Conservation (phyloP, 768 basidiomycete species). For the Amanita brunnescens region DNA sequence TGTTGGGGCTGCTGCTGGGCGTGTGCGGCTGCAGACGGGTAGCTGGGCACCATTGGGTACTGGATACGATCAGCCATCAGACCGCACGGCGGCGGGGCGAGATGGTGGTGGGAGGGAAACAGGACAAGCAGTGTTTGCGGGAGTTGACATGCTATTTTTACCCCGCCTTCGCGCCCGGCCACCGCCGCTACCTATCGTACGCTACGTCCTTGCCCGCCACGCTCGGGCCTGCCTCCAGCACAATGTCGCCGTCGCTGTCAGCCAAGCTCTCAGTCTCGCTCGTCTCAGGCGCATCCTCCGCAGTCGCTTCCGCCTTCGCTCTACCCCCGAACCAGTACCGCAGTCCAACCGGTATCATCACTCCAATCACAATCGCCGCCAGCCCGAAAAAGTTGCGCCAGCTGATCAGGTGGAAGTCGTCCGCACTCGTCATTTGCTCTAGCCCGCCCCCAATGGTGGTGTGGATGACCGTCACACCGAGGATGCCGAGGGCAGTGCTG, state of each 20-base stretch:
- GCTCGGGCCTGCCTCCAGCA: neutral
- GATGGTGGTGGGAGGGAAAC: slow-evolving; percentile 54
- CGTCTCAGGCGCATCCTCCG: slow-evolving; percentile 17
- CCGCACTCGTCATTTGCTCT: slow-evolving; percentile 91
- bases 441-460: slow-evolving; percentile 90
- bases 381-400: slow-evolving; percentile 85
- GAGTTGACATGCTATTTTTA: slow-evolving; percentile 25
- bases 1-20: slow-evolving; percentile 25
- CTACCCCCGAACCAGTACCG: slow-evolving; percentile 60
- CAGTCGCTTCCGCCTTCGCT: slow-evolving; percentile 29
- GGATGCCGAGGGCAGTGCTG: slow-evolving; percentile 83
- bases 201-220: slow-evolving; percentile 1
- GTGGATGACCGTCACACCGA: slow-evolving; percentile 89
- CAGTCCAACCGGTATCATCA: slow-evolving; percentile 88
- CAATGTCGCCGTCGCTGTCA: neutral
- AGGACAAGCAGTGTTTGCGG: slow-evolving; percentile 37
- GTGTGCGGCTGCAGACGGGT: slow-evolving; percentile 24
- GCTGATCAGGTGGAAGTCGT: slow-evolving; percentile 90
- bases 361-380: slow-evolving; percentile 79
- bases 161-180: neutral
- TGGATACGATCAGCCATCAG: slow-evolving; percentile 55
- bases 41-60: slow-evolving; percentile 48
- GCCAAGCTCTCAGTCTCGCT: slow-evolving; percentile 15
- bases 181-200: neutral
- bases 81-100: slow-evolving; percentile 23